Evolutionary conservation across 2,329 filamentous ascomycete species (phyloP), one percentile per base, ranked within the genome.

Genomic region (Fusarium decemcellulare): DNA sequence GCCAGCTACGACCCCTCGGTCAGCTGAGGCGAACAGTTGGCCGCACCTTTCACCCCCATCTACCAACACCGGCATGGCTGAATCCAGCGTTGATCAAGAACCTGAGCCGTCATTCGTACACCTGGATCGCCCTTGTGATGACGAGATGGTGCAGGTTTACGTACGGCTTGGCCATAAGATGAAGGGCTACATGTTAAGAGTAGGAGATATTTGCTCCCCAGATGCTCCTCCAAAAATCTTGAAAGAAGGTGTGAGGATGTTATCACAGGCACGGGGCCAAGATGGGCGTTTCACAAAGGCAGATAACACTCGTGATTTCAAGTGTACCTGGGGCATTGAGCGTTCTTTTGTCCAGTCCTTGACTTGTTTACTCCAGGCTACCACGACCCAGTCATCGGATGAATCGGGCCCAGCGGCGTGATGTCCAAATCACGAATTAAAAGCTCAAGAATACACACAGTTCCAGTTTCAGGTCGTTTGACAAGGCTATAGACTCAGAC

Each of bases 131-230:
- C 68, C 68, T 9, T 71, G 67, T 6, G 68, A 71, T 10, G 68
- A 71, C 10, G 68, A 71, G 43, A 71, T 71, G 58, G 68, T 71
- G 1, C 68, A 71, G 27, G 48, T 61, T 0, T 71, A 68, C 36
- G 70, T 71, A 29, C 59, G 68, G 1, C 52, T 65, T 1, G 68
- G 68, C 3, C 64, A 71, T 15, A 71, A 68, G 44, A 71, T 71
- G 58, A 27, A 40, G 9, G 68, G 61, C 40, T 54, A 59, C 29
- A 54, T 68, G 47, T 53, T 58, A 1, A 34, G 48, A 16, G 68
- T 71, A 8, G 68, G 68, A 8, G 32, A 71, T 18, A 71, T 71
- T 23, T 65, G 64, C 12, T 59, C 40, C 27, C 16, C 55, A 10
- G 46, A 32, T 29, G 64, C 68, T 8, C 61, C 68, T 5, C 37